Conservation (phyloP, 345 rosid genomes). For the Adansonia digitata region DNA sequence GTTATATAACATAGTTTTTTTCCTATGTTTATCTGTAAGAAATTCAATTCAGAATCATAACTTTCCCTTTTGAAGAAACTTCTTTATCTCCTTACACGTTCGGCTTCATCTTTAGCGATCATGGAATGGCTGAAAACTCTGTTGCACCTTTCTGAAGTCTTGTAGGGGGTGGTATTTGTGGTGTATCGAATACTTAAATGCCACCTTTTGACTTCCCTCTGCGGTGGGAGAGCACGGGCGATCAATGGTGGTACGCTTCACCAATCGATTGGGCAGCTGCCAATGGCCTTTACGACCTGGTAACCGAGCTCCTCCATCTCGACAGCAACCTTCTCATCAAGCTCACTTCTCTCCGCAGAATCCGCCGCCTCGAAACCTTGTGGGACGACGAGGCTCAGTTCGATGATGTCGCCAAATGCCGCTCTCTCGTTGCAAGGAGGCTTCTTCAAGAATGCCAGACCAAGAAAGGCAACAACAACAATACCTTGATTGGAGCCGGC, state of each 20-base stretch:
- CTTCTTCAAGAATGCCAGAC: slow-evolving; percentile 55
- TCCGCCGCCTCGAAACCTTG: slow-evolving; percentile 91
- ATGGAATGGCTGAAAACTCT: background rate
- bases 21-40: too few species aligned
- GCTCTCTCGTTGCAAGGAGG: slow-evolving; percentile 60
- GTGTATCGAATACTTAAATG: slow-evolving; percentile 25
- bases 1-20: background rate
- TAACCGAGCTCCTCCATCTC: slow-evolving; percentile 70
- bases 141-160: background rate
- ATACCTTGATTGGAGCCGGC: slow-evolving; percentile 73
- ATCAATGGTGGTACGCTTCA: slow-evolving; percentile 95
- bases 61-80: too few species aligned
- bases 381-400: slow-evolving; percentile 77
- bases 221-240: slow-evolving; percentile 95
- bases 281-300: slow-evolving; percentile 76
- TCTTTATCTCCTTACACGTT: too few species aligned
- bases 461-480: slow-evolving; percentile 41
- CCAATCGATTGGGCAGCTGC: slow-evolving; percentile 97
- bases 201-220: slow-evolving; percentile 78
- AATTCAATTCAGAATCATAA: too few species aligned
- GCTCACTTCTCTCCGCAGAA: slow-evolving; percentile 88
- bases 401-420: slow-evolving; percentile 55
- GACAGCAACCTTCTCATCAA: slow-evolving; percentile 94
- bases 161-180: too few species aligned
- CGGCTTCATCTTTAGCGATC: too few species aligned